A percentile compares a stretch with the other conserved stretches of the same genome.
Conservation (phyloP, 2,329 filamentous ascomycete genomes). For the Aspergillus tamarii region DNA sequence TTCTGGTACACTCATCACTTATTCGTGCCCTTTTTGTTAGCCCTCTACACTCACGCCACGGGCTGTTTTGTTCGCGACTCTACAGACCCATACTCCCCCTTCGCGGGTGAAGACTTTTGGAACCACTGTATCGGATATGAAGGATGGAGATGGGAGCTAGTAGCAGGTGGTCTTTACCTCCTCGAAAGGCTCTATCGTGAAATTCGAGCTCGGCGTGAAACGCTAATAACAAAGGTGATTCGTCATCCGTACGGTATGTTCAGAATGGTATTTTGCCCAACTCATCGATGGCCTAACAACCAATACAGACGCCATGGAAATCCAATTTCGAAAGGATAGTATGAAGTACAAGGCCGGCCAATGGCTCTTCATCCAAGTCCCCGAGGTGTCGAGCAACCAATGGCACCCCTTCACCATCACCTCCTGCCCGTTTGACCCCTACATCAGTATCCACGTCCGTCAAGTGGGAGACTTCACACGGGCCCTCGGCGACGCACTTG, state of each 20-base stretch:
- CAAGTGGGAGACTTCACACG: slow-evolving; percentile 97
- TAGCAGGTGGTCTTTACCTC: slow-evolving; percentile 82
- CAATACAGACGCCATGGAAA: slow-evolving; percentile 82
- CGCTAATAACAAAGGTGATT: slow-evolving; percentile 90
- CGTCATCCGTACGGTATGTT: slow-evolving; percentile 86
- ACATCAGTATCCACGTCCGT: slow-evolving; percentile 90
- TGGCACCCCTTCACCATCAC: slow-evolving; percentile 99
- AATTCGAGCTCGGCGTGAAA: slow-evolving; percentile 78
- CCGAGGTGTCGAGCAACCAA: slow-evolving; percentile 82
- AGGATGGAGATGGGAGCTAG: slow-evolving; percentile 96
- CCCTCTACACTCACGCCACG: slow-evolving; percentile 91
- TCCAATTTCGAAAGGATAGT: slow-evolving; percentile 93
- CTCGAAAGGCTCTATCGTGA: slow-evolving; percentile 89
- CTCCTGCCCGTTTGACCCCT: slow-evolving; percentile 93
- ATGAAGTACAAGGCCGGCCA: slow-evolving; percentile 99
- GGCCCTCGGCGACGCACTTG: slow-evolving; percentile 92
- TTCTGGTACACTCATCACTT: slow-evolving; percentile 99
- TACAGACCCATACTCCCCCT: slow-evolving; percentile 72
- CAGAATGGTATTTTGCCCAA: neutral
- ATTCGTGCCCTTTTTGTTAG: slow-evolving; percentile 94
- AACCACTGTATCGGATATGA: slow-evolving; percentile 91
- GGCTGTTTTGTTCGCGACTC: slow-evolving; percentile 95
- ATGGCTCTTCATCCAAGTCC: slow-evolving; percentile 95
- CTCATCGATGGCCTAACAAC: slow-evolving; percentile 2
- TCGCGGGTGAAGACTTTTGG: slow-evolving; percentile 83